Evolutionary conservation across 768 basidiomycete genomes (phyloP).

Genomic region (Rhizopogon sp.): DNA sequence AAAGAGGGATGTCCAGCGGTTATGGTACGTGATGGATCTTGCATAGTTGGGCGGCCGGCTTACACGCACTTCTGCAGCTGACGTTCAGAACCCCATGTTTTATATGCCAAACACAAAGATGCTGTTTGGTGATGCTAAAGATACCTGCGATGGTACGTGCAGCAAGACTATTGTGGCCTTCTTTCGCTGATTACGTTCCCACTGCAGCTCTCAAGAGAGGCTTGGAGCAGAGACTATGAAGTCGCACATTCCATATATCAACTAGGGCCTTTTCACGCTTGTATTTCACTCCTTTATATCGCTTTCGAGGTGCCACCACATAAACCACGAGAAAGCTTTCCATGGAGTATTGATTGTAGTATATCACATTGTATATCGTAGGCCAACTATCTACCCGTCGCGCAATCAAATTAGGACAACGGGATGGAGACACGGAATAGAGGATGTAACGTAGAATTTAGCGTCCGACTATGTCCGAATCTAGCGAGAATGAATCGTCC

Average conservation of each 20-base stretch:
- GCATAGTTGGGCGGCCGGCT: background rate
- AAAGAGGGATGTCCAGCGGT: constrained; percentile 83
- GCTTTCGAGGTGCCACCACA: constrained; percentile 3
- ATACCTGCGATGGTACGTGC: constrained; percentile 74
- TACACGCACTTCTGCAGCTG: constrained; percentile 42
- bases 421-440: constrained; percentile 9
- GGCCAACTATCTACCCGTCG: constrained; percentile 5
- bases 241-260: background rate
- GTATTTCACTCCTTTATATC: constrained; percentile 15
- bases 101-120: constrained; percentile 88
- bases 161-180: background rate
- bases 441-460: constrained; percentile 17
- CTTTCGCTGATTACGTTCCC: no score
- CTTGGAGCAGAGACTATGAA: constrained; percentile 35
- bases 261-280: constrained; percentile 13
- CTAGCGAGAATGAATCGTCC: constrained; percentile 20
- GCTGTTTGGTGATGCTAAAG: constrained; percentile 90
- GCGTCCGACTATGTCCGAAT: constrained; percentile 22
- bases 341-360: constrained; percentile 20
- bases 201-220: constrained; percentile 53
- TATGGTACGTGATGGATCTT: constrained; percentile 50
- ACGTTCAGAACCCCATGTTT: constrained; percentile 93
- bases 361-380: constrained; percentile 24
- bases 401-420: constrained; percentile 7
- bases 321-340: background rate